Base-by-base conservation (phyloP, 2,329 filamentous ascomycete genomes). In the Ceratocystis ficicola region DNA sequence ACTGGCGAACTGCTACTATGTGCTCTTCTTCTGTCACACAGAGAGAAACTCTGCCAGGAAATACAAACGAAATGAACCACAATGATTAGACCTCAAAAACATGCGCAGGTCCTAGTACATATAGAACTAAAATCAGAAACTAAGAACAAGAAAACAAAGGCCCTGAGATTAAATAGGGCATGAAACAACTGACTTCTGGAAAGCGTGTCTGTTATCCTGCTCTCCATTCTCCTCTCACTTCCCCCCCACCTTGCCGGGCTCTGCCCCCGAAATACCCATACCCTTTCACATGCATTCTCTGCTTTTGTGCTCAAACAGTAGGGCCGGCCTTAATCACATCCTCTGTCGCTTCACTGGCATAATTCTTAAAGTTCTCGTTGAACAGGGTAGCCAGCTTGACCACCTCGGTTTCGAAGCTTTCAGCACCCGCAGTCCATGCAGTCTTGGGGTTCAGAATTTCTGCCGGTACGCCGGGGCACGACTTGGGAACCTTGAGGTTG, bases 361-460 rank as follows among this genome's bases (percentile, higher is more conserved):
- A 96, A 83, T 96, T 96, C 81, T 90, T 86, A 80, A 99, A 99
- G 84, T 99, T 99, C 79, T 96, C 90, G 73, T 87, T 85, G 83
- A 99, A 99, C 69, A 97, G 84, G 69, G 78, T 80, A 72, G 87
- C 94, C 44, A 99, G 86, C 83, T 96, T 97, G 76, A 82, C 87
- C 57, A 97, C 93, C 77, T 96, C 93, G 64, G 80, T 81, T 73
- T 86, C 83, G 84, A 97, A 97, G 79, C 87, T 87, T 17, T 90
- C 86, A 63, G 82, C 80, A 60, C 90, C 88, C 48, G 86, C 86
- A 50, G 87, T 95, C 94, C 94, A 99, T 72, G 88, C 89, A 76
- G 87, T 92, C 78, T 87, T 86, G 70, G 94, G 94, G 85, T 99
- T 97, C 74, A 99, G 86, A 46, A 99, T 83, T 80, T 97, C 93